These are phyloP conservation scores for Colletotrichum phormii DNA, from an alignment of 2,329 filamentous ascomycete species.

Conservation along the genomic window DNA sequence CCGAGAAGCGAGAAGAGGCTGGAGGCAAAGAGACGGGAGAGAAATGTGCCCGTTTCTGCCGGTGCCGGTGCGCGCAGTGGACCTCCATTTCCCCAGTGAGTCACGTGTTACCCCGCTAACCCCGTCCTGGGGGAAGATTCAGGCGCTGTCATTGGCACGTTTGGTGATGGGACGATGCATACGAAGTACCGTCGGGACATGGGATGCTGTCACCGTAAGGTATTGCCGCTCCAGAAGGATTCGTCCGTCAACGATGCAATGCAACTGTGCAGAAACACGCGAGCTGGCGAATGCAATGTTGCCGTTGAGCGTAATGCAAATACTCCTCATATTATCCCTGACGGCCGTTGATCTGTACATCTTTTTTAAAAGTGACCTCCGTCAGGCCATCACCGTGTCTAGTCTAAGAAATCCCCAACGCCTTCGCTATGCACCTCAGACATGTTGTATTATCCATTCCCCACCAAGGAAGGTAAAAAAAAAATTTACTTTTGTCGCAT, in stretches of 20 bases:
- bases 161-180: not conserved
- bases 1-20: too few species aligned
- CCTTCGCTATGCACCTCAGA: conserved; percentile 23
- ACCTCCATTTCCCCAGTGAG: not conserved
- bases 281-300: not conserved
- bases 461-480: not conserved
- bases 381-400: not conserved
- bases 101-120: conserved; percentile 18
- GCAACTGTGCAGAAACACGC: not conserved
- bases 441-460: not conserved
- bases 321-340: not conserved
- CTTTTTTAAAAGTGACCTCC: not conserved
- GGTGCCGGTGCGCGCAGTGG: not conserved
- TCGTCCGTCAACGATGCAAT: not conserved
- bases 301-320: not conserved
- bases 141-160: not conserved
- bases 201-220: not conserved
- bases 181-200: not conserved
- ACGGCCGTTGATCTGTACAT: not conserved
- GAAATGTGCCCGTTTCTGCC: too few species aligned
- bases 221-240: not conserved
- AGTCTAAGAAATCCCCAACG: conserved; percentile 1
- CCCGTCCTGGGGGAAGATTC: not conserved
- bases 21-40: too few species aligned
- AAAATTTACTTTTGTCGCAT: conserved; percentile 66